Evolutionary conservation across 257 asterid genomes (phyloP).

Genomic region (Mentha longifolia): DNA sequence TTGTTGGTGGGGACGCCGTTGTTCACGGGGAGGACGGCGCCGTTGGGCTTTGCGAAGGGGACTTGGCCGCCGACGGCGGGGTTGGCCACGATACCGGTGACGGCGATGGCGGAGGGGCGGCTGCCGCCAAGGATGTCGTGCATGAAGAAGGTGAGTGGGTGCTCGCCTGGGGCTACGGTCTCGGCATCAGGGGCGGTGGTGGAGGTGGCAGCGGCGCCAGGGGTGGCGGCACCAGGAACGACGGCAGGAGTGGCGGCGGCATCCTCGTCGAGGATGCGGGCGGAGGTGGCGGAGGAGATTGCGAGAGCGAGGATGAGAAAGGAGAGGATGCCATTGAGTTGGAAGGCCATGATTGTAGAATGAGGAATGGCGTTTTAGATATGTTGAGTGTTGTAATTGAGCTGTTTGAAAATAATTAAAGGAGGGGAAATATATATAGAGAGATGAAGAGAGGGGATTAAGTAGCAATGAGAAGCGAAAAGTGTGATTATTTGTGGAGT

Average conservation of each 20-base stretch:
- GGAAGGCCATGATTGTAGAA: slow-evolving; percentile 28
- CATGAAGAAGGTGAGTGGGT: slow-evolving; percentile 75
- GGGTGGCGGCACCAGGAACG: too few species aligned
- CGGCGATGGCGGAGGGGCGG: slow-evolving; percentile 82
- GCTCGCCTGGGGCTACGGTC: slow-evolving; percentile 40
- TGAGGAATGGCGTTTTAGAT: not conserved
- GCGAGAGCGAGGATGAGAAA: slow-evolving; percentile 38
- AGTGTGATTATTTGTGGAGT: slow-evolving; percentile 44
- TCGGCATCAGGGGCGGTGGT: not conserved
- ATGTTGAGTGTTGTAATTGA: slow-evolving; percentile 18
- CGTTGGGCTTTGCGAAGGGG: slow-evolving; percentile 87
- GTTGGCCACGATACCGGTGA: slow-evolving; percentile 79
- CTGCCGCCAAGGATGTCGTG: slow-evolving; percentile 89
- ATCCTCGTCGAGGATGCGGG: slow-evolving; percentile 42
- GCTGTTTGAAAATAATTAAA: slow-evolving; percentile 6
- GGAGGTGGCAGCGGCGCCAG: too few species aligned
- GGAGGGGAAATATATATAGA: slow-evolving; percentile 31
- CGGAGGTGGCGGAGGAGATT: slow-evolving; percentile 31
- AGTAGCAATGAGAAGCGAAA: slow-evolving; percentile 1
- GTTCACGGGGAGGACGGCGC: slow-evolving; percentile 73
- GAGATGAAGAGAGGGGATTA: slow-evolving; percentile 13
- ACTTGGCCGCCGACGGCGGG: slow-evolving; percentile 81
- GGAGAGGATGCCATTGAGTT: slow-evolving; percentile 34
- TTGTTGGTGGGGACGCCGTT: slow-evolving; percentile 67
- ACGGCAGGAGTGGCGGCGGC: too few species aligned